Evolutionary conservation across 495 filamentous ascomycete genomes (phyloP).

Genomic region (Podospora appendiculata): DNA sequence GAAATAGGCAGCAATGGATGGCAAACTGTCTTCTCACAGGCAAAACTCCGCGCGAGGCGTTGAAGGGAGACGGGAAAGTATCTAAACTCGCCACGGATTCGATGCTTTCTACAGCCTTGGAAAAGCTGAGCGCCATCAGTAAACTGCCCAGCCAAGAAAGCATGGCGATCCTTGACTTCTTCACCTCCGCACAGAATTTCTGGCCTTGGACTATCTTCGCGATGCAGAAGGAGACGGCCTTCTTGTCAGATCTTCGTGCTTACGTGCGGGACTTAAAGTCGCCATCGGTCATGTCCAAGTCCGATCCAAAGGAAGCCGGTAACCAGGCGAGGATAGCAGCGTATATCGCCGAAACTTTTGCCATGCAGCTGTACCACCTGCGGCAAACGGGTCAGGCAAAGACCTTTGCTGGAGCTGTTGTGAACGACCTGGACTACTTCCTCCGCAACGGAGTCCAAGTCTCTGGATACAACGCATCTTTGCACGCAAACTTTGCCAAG

Average conservation of each 20-base stretch:
- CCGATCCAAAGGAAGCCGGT: constrained; percentile 41
- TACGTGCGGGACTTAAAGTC: constrained; percentile 58
- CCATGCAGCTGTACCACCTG: constrained; percentile 81
- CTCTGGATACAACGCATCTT: constrained; percentile 70
- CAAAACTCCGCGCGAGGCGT: constrained; percentile 64
- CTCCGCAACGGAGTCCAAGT: constrained; percentile 64
- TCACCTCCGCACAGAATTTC: constrained; percentile 75
- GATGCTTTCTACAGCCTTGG: constrained; percentile 67
- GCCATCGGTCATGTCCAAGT: constrained; percentile 35
- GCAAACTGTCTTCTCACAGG: constrained; percentile 88
- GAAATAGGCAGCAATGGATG: constrained; percentile 91
- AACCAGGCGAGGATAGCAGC: constrained; percentile 67
- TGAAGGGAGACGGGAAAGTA: constrained; percentile 47
- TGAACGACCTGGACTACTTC: constrained; percentile 69
- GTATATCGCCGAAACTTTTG: constrained; percentile 75
- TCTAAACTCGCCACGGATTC: constrained; percentile 46
- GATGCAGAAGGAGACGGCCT: constrained; percentile 62
- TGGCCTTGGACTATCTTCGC: constrained; percentile 87
- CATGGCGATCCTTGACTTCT: constrained; percentile 74
- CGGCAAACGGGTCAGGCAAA: constrained; percentile 61
- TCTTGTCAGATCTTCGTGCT: constrained; percentile 59
- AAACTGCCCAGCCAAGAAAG: constrained; percentile 52
- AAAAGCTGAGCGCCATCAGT: constrained; percentile 61
- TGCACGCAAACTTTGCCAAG: constrained; percentile 74
- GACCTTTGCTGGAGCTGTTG: constrained; percentile 56